Evolutionary conservation across 225 moss, liverwort and hornwort species (phyloP).

Genomic region (Neckera pumila): DNA sequence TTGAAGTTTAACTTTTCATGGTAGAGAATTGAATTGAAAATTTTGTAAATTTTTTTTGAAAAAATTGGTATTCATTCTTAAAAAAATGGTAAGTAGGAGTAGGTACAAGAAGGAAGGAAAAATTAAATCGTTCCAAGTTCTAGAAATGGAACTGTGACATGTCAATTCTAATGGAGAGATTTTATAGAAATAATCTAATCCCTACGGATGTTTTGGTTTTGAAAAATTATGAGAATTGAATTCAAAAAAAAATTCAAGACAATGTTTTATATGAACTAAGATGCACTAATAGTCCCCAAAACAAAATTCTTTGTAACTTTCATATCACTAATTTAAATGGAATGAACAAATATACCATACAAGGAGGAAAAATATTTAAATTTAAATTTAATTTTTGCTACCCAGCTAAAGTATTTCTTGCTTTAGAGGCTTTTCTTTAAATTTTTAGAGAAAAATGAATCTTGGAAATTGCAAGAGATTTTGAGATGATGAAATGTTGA

Average conservation of each 20-base stretch:
- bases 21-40: not conserved
- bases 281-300: not conserved
- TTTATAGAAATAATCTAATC: not conserved
- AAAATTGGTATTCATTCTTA: not conserved
- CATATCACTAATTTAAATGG: not conserved
- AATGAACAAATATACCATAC: not conserved
- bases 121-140: accelerated
- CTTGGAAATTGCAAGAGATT: no score
- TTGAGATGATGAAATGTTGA: no score
- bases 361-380: no score
- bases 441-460: no score
- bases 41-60: not conserved
- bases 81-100: not conserved
- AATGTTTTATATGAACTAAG: not conserved
- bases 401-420: no score
- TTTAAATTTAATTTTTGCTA: no score
- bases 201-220: not conserved
- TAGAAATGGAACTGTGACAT: no score
- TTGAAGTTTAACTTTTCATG: not conserved
- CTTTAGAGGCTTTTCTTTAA: no score
- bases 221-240: not conserved
- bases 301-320: not conserved
- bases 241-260: not conserved
- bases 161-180: not conserved
- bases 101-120: not conserved